A percentile compares a stretch with the other conserved stretches of the same genome.
Evolutionary conservation across 306 rosid species (phyloP).

Genomic region (Hylodesmum podocarpum): DNA sequence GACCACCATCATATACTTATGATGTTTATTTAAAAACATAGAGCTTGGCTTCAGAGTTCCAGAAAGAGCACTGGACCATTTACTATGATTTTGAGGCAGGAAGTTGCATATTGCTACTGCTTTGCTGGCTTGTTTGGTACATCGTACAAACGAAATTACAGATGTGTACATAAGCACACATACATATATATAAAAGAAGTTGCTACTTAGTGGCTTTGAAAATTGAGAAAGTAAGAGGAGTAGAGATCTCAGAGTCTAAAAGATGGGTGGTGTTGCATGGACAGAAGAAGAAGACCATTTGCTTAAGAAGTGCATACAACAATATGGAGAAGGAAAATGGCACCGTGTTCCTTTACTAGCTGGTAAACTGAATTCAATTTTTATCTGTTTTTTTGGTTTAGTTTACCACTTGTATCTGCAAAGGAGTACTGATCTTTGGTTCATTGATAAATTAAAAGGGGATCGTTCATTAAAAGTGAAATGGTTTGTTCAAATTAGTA

Average conservation of each 20-base stretch:
- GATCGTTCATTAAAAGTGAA: neutral
- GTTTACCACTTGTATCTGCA: neutral
- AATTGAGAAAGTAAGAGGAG: no score
- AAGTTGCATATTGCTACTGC: constrained; percentile 18
- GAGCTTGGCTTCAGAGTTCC: constrained; percentile 18
- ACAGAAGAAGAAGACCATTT: constrained; percentile 61
- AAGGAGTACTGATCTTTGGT: neutral
- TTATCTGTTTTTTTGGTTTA: neutral
- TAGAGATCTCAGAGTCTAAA: no score
- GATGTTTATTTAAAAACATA: constrained; percentile 40
- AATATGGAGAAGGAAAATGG: constrained; percentile 76
- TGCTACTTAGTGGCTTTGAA: neutral
- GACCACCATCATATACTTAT: constrained; percentile 38
- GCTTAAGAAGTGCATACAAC: constrained; percentile 66
- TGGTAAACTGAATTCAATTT: constrained; percentile 31
- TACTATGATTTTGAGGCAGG: no score
- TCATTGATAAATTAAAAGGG: neutral
- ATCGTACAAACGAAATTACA: neutral
- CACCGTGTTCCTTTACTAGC: constrained; percentile 69
- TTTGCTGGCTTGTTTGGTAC: constrained; percentile 41
- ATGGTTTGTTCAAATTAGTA: neutral
- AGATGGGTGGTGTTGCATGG: constrained; percentile 80
- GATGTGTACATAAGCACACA: neutral
- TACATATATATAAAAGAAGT: constrained; percentile 9
- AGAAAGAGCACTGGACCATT: constrained; percentile 48